phyloP scores from a whole-genome alignment of 2,329 filamentous ascomycete genomes.

The Venturia carpophila region DNA sequence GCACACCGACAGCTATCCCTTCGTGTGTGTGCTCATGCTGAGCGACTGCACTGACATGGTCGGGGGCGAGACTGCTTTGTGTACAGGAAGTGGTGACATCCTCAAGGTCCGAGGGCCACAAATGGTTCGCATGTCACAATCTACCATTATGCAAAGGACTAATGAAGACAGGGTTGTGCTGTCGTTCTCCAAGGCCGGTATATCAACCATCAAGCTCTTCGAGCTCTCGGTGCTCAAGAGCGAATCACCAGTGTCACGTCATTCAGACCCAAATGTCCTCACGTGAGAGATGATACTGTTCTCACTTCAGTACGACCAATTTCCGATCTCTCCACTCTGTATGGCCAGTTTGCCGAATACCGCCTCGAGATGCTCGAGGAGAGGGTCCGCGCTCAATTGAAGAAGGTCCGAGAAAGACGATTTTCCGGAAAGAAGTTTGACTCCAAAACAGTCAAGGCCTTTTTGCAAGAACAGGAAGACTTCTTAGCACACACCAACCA shows the following conservation, averaged over 20 bases:
- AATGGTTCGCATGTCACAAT: conserved; percentile 40
- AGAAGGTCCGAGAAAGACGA: conserved; percentile 34
- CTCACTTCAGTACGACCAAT: conserved; percentile 53
- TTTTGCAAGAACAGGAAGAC: conserved; percentile 28
- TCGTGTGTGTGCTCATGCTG: conserved; percentile 63
- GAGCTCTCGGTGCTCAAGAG: conserved; percentile 50
- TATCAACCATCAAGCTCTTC: conserved; percentile 56
- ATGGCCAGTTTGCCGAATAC: conserved; percentile 55
- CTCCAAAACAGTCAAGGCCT: conserved; percentile 29
- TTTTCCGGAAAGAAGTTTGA: conserved; percentile 28
- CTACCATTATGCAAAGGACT: conserved; percentile 10
- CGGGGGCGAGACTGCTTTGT: conserved; percentile 57
- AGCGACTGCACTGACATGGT: conserved; percentile 56
- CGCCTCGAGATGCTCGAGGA: conserved; percentile 53
- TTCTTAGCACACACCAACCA: conserved; percentile 31
- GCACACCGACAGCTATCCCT: conserved; percentile 59
- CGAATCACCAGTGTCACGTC: conserved; percentile 60
- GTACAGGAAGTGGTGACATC: conserved; percentile 45
- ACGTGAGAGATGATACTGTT: conserved; percentile 51
- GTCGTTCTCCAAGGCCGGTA: conserved; percentile 61
- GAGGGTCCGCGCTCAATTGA: conserved; percentile 43
- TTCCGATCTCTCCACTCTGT: conserved; percentile 50
- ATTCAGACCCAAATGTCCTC: conserved; percentile 51
- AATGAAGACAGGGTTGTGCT: conserved; percentile 45
- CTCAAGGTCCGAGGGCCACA: conserved; percentile 53